Evolutionary conservation across 73 alveolate genomes (phyloP).

Genomic region (Symbiodinium pilosum): DNA sequence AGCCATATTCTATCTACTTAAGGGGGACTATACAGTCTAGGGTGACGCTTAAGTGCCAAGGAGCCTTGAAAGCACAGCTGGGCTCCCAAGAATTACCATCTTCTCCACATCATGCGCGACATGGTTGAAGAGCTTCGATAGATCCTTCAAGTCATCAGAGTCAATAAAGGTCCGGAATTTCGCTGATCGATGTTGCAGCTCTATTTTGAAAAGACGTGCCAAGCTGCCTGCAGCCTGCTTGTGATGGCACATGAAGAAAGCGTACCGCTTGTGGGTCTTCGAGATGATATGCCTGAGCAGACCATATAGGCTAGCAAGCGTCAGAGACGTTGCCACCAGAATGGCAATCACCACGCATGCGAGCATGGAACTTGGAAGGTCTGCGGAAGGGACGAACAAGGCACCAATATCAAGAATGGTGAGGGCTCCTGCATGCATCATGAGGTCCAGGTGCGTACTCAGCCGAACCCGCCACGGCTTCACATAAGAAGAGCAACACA

Average conservation of each 20-base stretch:
- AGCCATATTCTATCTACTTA: no score
- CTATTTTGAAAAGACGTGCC: constrained; percentile 73
- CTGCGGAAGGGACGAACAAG: background rate
- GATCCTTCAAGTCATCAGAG: background rate
- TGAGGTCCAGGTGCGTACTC: constrained; percentile 2
- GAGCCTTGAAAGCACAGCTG: background rate
- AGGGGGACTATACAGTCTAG: background rate
- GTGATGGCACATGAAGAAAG: constrained; percentile 1
- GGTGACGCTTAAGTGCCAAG: background rate
- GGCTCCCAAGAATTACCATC: background rate
- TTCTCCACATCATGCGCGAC: background rate
- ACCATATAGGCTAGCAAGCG: background rate
- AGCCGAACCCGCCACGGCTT: constrained; percentile 18
- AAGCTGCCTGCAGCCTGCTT: constrained; percentile 54
- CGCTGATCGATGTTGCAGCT: constrained; percentile 51
- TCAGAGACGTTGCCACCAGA: background rate
- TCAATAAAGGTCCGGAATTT: constrained; percentile 20
- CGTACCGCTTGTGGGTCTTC: background rate
- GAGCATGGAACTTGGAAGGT: background rate
- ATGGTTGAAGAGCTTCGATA: constrained; percentile 7
- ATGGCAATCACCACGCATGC: constrained; percentile 18
- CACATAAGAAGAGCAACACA: background rate
- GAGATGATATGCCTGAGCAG: background rate
- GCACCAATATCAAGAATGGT: constrained; percentile 18
- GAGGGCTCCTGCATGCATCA: constrained; percentile 19